Evolutionary conservation across 768 basidiomycete genomes (phyloP).

Genomic region (Serendipita sp.): DNA sequence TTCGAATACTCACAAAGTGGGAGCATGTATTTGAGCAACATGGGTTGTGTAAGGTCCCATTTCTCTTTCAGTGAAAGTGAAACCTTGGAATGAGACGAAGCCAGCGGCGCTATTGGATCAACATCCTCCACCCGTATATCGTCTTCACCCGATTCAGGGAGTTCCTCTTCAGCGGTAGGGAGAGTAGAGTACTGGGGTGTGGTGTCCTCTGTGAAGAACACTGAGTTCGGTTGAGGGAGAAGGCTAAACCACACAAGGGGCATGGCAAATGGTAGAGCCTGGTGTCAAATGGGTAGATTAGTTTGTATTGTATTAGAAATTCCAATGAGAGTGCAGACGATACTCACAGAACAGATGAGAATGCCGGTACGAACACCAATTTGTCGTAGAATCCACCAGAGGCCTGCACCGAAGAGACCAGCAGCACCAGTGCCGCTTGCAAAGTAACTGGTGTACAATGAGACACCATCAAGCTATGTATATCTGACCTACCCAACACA

Average conservation of each 20-base stretch:
- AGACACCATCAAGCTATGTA: neutral
- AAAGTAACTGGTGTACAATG: conserved; percentile 46
- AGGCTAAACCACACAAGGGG: conserved; percentile 63
- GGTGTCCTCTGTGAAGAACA: conserved; percentile 17
- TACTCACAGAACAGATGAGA: conserved; percentile 60
- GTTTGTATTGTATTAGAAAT: neutral
- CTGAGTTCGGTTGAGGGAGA: conserved; percentile 49
- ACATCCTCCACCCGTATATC: conserved; percentile 17
- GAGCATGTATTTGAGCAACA: conserved; percentile 77
- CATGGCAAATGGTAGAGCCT: conserved; percentile 74
- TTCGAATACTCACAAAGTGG: conserved; percentile 54
- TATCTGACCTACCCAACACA: conserved; percentile 51
- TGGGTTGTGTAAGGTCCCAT: conserved; percentile 61
- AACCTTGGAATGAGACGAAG: conserved; percentile 28
- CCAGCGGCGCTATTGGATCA: conserved; percentile 28
- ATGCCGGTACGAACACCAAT: conserved; percentile 75
- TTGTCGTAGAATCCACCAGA: conserved; percentile 88
- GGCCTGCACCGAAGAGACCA: conserved; percentile 75
- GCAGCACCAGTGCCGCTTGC: conserved; percentile 90
- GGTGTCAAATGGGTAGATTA: neutral
- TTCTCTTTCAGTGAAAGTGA: conserved; percentile 39
- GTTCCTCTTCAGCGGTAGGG: conserved; percentile 20
- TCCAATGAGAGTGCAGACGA: neutral
- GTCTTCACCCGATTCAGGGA: conserved; percentile 14
- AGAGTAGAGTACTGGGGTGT: conserved; percentile 19